These are phyloP conservation scores for Penicillium ucsense DNA, from an alignment of 495 filamentous ascomycete species.

Conservation along the genomic window DNA sequence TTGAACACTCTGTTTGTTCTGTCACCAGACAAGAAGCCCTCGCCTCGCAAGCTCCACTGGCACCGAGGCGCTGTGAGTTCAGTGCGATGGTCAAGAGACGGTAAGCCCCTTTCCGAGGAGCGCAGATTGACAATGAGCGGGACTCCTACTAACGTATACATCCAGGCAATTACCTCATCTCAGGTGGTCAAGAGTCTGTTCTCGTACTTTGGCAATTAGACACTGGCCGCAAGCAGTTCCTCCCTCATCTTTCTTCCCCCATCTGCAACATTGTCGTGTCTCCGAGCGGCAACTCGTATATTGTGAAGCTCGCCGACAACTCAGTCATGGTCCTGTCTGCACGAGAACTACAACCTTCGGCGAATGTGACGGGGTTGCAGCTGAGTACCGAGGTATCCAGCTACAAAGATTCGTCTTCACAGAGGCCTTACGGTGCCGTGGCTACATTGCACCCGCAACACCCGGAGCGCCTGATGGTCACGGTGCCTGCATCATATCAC, in stretches of 20 bases:
- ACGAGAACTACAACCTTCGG: slow-evolving; percentile 69
- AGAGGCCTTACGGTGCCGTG: slow-evolving; percentile 7
- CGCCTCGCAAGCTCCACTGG: slow-evolving; percentile 67
- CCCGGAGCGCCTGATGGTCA: slow-evolving; percentile 49
- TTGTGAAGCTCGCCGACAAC: slow-evolving; percentile 79
- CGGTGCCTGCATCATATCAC: slow-evolving; percentile 43
- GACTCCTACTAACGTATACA: neutral
- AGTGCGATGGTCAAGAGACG: slow-evolving; percentile 83
- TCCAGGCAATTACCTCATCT: slow-evolving; percentile 88
- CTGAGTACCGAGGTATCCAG: slow-evolving; percentile 22
- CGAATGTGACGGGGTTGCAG: slow-evolving; percentile 76
- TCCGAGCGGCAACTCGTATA: slow-evolving; percentile 66
- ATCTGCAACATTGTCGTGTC: slow-evolving; percentile 81
- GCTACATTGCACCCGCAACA: slow-evolving; percentile 43
- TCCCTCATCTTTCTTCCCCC: slow-evolving; percentile 78
- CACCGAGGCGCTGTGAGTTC: slow-evolving; percentile 73
- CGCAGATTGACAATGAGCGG: no score
- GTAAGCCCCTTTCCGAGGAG: slow-evolving; percentile 38
- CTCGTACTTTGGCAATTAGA: slow-evolving; percentile 94
- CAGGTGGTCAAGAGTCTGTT: slow-evolving; percentile 82
- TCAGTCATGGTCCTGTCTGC: slow-evolving; percentile 81
- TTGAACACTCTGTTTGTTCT: slow-evolving; percentile 41
- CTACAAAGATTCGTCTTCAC: slow-evolving; percentile 12
- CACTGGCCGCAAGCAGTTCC: slow-evolving; percentile 63
- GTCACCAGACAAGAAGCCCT: slow-evolving; percentile 32